Base-by-base conservation (phyloP, 345 rosid genomes). In the Clausena lansium region DNA sequence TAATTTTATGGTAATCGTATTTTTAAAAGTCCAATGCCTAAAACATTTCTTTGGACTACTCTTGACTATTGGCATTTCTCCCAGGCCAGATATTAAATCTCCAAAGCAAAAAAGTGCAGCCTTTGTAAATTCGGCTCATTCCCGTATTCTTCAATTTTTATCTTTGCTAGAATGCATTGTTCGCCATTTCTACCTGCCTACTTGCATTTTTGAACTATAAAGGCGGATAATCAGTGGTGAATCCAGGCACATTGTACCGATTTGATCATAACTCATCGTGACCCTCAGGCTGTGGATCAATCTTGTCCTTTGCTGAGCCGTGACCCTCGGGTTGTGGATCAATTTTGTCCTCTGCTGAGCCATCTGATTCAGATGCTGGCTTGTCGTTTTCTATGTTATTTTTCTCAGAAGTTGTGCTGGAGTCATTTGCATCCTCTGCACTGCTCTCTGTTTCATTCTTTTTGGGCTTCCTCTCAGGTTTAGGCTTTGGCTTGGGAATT, bases 401-500 rank as follows among this genome's bases (percentile, higher is more conserved):
- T 17, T 84, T 82, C 57, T 80, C 83, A 2, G 90, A 63, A 50
- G 85, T 71, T 45, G 90, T 80, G 55, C 81, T 76, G 14, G 90
- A 79, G 47, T 52, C 30, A 58, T 79, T 79, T 27, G 54, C 50
- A 14, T 76, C 80, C 71, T 89, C 87, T 20, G 75, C 80, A 68
- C 69, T 70, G 61, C 76, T 73, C 78, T 84, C 86, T 30, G 88
- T 87, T 83, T 92, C 97, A 32, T 79, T 89, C 85, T 88, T 89
- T n/a, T 83, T 68, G 0, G 88, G 83, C 87, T 95, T 91, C 87
- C 92, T 91, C 89, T 92, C 98, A 61, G 84, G 80, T 83, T 92
- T 93, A 19, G 97, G 97, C 85, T 91, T 96, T 54, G 98, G 99
- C 88, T 92, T 94, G 13, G 99, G 95, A 45, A 96, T 96, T 82